Evolutionary conservation across 352 stramenopile genomes (phyloP).

Genomic region (Ophiocytium majus): DNA sequence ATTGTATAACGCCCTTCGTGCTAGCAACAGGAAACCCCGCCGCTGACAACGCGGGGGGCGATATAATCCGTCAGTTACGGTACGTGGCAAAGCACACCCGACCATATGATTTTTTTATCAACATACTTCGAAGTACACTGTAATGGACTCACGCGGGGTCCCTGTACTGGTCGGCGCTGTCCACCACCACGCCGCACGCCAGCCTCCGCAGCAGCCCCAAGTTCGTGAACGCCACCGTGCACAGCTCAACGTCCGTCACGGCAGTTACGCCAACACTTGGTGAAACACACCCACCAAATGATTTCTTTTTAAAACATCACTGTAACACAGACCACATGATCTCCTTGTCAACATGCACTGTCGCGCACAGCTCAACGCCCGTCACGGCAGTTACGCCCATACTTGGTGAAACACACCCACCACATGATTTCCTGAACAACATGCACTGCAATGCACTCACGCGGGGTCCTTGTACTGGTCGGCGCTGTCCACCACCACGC

Average conservation of each 20-base stretch:
- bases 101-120: too few relatives aligned
- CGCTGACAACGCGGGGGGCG: too few relatives aligned
- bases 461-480: slow-evolving; percentile 39
- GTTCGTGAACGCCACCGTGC: slow-evolving; percentile 41
- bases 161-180: slow-evolving; percentile 26
- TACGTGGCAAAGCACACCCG: too few relatives aligned
- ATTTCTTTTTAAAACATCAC: too few relatives aligned
- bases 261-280: slow-evolving; percentile 28
- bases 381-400: slow-evolving; percentile 32
- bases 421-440: too few relatives aligned
- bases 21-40: too few relatives aligned
- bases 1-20: too few relatives aligned
- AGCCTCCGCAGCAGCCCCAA: slow-evolving; percentile 27
- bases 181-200: slow-evolving; percentile 41
- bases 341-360: slow-evolving; percentile 36
- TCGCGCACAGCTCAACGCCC: slow-evolving; percentile 41
- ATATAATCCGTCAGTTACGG: too few relatives aligned
- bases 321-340: slow-evolving; percentile 36
- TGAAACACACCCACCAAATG: too few relatives aligned
- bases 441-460: too few relatives aligned
- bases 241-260: slow-evolving; percentile 47
- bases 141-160: slow-evolving; percentile 41
- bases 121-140: too few relatives aligned
- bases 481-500: slow-evolving; percentile 38
- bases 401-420: too few relatives aligned